Base-by-base conservation (phyloP, 179 eudicot species). In the Corrigiola litoralis region DNA sequence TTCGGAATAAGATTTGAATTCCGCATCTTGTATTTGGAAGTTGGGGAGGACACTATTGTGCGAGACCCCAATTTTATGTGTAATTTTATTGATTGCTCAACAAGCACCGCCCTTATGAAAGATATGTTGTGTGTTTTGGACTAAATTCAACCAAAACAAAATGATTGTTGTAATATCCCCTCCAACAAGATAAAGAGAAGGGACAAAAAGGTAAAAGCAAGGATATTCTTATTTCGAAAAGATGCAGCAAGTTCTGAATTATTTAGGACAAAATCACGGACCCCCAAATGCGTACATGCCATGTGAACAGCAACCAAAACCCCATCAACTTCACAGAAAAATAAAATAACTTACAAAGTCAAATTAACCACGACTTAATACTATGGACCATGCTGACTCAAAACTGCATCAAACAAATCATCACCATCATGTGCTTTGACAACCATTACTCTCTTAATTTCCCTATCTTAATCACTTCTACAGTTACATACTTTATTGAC, bases 341-440 rank as follows among this genome's bases (percentile, higher is more conserved):
- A 10, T 8, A 3, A 56, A 45, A 52, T 23, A 8, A 12, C 23
- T 6, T 3, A 3, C 3, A 21, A 21, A 21, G 0, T 10, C 0
- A 54, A 34, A 32, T 21, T 16, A 38, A 21, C 46, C 46, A 63
- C 0, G 50, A 72, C 31, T 40, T 52, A 32, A 25, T 57, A 60
- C 58, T 58, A 68, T 70, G 72, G 75, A 75, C 75, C 78, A 65
- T 65, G 67, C 79, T 75, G 68, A 66, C 65, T 52, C 52, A 16
- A 65, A 47, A 70, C 41, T 65, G 61, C 53, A 46, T 45, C 53
- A 56, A 74, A 53, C 41, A 69, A 63, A 69, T 21, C 66, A 36
- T 25, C 40, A 38, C 14, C 17, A 18, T 70, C 79, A 75, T 75
- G 79, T 75, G 79, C 71, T 40, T 70, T 75, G 79, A 52, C 79